Conservation (phyloP, 257 asterid species). For the Mitragyna speciosa region DNA sequence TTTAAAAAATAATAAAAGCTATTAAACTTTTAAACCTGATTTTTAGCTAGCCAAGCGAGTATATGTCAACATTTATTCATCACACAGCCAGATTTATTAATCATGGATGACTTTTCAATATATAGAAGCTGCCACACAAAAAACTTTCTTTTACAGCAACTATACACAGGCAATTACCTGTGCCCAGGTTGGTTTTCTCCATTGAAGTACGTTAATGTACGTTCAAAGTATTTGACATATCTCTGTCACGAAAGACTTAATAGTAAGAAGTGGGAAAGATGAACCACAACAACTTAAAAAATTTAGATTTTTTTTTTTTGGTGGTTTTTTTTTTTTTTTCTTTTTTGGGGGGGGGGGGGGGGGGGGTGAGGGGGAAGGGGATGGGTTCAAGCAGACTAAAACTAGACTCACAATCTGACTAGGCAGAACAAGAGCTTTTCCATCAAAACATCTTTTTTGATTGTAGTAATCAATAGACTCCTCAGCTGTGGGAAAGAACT, state of each 20-base stretch:
- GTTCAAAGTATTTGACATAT: constrained; percentile 97
- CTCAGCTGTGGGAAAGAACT: constrained; percentile 99
- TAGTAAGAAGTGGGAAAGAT: constrained; percentile 13
- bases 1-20: background rate
- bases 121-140: background rate
- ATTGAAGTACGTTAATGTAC: constrained; percentile 73
- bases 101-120: background rate
- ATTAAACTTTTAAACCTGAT: background rate
- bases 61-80: background rate
- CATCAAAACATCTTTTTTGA: constrained; percentile 92
- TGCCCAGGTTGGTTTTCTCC: constrained; percentile 99
- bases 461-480: constrained; percentile 94
- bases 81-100: background rate
- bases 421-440: constrained; percentile 94
- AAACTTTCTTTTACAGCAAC: background rate
- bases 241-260: constrained; percentile 46
- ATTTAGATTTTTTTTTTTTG: background rate
- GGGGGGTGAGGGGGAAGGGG: too few species aligned
- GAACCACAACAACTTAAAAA: constrained; percentile 3
- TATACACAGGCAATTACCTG: constrained; percentile 43
- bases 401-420: constrained; percentile 85
- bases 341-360: too few species aligned
- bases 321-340: too few species aligned
- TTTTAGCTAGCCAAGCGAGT: background rate
- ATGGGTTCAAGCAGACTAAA: background rate